Evolutionary conservation across 129 eudicot genomes (phyloP), one percentile per base, ranked within the genome.

Genomic region (Apium graveolens): DNA sequence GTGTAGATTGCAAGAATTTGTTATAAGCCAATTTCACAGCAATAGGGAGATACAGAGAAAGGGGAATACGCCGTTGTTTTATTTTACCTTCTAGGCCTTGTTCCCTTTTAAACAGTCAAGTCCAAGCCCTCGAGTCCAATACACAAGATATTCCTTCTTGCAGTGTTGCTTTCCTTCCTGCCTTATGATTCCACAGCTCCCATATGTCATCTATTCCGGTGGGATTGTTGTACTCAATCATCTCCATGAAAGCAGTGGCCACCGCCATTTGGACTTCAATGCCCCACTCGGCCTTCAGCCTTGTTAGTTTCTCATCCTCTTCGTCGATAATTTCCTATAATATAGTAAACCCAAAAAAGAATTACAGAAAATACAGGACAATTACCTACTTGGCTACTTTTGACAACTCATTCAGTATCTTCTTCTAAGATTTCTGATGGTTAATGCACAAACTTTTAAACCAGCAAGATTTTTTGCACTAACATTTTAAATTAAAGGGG

Each of bases 221-320:
- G n/a, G 42, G 42, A 49, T 49, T 49, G 43, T 68, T 68, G 73
- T 68, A 68, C 41, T 32, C 73, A 31, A 11, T 68, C 39, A 68
- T 68, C 73, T 77, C 88, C 13, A 13, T 48, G 24, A 82, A 48
- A 5, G 88, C 86, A 1, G 73, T 65, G 1, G 43, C 38, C 43
- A 85, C 88, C 26, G 80, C 82, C 32, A 12, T n/a, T 31, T 73
- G 83, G 55, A 78, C 84, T 38, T 81, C 81, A n/a, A 75, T 78
- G 4, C 89, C 89, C 21, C 53, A 48, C 5, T 83, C 80, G 26
- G 71, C 31, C 81, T 78, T 81, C 39, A 86, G 53, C 0, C 53
- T 70, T 78, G 24, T 83, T 74, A 86, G 77, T 42, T 69, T 83
- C 39, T 68, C 85, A 75, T 86, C 89, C 29, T 78, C 82, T 57